Base-by-base conservation (phyloP, 352 stramenopile genomes). In the Globisporangium rhizosaccharum region DNA sequence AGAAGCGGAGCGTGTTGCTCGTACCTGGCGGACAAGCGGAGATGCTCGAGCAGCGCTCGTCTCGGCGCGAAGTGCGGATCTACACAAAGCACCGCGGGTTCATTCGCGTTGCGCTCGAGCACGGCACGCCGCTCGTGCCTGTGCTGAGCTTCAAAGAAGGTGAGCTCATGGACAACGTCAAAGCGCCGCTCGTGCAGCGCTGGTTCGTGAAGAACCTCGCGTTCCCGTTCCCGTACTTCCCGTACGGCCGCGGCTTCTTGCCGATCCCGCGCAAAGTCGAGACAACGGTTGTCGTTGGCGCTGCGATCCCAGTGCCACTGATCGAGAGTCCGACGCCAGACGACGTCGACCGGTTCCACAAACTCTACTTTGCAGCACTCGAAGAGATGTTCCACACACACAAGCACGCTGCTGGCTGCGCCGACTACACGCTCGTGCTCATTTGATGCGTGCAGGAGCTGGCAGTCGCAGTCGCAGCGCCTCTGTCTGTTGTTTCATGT, bases 61-160 rank as follows among this genome's bases (percentile, higher is more conserved):
- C 62, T 37, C 59, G 67, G 23, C 84, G 85, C 12, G 63, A 91
- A 59, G 72, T 92, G 48, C 82, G 82, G 33, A 62, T 94, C 17
- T 85, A 86, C 57, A 94, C 81, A 3, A 66, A 72, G 30, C 85
- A 94, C 70, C 86, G 85, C 44, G 85, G 85, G 11, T 94, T 94
- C 53, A 73, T 94, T 18, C 85, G 85, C 7, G 59, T 92, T 17
- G 85, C 85, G 12, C 79, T 94, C 45, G 80, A 92, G 53, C 72
- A 92, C 46, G 85, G 85, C 44, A 73, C 75, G 18, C 70, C 85
- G 36, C 61, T 94, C 2, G 82, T 94, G 26, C 85, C 85, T 0
- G 67, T 94, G 36, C 65, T 94, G 11, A 92, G 82, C 61, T 94
- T 90, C 63, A 80, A 88, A 39, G 85, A 94, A 63, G 80, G 76